These are phyloP conservation scores for Priceomyces carsonii DNA, from an alignment of 805 yeast species.

Conservation along the genomic window DNA sequence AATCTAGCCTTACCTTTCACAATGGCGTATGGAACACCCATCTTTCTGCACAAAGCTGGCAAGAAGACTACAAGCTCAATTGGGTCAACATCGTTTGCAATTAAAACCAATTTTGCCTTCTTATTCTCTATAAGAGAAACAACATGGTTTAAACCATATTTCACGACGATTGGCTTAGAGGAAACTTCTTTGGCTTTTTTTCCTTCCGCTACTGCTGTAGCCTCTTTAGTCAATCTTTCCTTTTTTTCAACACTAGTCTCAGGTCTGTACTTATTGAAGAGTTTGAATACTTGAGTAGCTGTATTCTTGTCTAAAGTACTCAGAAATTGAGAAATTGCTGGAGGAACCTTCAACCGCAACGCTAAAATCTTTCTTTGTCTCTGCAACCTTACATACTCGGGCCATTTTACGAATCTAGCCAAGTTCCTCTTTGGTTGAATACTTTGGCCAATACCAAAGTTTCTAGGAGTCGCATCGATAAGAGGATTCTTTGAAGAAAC, in stretches of 20 bases:
- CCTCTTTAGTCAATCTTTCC: slow-evolving; percentile 98
- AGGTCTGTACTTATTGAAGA: slow-evolving; percentile 98
- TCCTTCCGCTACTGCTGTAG: slow-evolving; percentile 98
- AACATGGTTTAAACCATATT: slow-evolving; percentile 99
- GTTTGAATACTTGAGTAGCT: slow-evolving; percentile 94
- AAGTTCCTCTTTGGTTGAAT: slow-evolving; percentile 96
- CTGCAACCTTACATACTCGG: slow-evolving; percentile 96
- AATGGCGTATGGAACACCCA: slow-evolving; percentile 84
- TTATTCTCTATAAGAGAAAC: slow-evolving; percentile 96
- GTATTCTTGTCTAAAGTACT: slow-evolving; percentile 97
- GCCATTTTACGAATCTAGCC: slow-evolving; percentile 98
- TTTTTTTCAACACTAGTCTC: slow-evolving; percentile 97
- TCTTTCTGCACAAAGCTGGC: slow-evolving; percentile 98
- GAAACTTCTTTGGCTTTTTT: slow-evolving; percentile 95
- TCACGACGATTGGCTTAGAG: slow-evolving; percentile 93
- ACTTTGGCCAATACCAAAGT: slow-evolving; percentile 95
- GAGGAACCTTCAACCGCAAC: slow-evolving; percentile 98
- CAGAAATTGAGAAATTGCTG: slow-evolving; percentile 96
- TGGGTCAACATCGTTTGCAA: slow-evolving; percentile 99
- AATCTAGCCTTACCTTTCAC: slow-evolving; percentile 48
- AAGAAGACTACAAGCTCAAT: slow-evolving; percentile 95
- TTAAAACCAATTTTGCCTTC: slow-evolving; percentile 95
- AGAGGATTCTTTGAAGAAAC: slow-evolving; percentile 32
- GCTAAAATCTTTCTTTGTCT: slow-evolving; percentile 97
- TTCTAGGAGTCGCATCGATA: slow-evolving; percentile 75